Conservation (phyloP, 140 eudicot genomes). For the Flaveria floridana region DNA sequence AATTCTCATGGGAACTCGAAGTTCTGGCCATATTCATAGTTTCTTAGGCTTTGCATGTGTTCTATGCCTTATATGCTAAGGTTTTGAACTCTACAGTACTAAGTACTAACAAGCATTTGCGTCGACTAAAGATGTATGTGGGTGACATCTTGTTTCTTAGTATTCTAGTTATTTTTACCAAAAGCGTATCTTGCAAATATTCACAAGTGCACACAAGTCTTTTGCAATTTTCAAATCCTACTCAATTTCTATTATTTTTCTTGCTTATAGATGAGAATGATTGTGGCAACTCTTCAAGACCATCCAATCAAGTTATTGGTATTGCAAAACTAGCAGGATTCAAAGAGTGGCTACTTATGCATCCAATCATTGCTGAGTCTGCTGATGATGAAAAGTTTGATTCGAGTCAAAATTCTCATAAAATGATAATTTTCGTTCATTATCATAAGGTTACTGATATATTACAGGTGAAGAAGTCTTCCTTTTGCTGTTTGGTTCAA, state of each 20-base stretch:
- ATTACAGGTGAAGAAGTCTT: slow-evolving; percentile 64
- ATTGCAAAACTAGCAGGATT: slow-evolving; percentile 84
- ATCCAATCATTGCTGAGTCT: slow-evolving; percentile 69
- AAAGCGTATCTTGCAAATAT: background rate
- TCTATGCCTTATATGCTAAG: slow-evolving; percentile 2
- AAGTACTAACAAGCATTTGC: slow-evolving; percentile 10
- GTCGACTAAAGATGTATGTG: background rate
- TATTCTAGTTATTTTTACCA: background rate
- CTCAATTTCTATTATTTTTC: slow-evolving; percentile 8
- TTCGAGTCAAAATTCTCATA: slow-evolving; percentile 59
- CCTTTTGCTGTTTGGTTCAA: background rate
- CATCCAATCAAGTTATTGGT: slow-evolving; percentile 62
- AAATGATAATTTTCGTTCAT: slow-evolving; percentile 95
- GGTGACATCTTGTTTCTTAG: slow-evolving; percentile 12
- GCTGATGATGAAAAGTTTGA: slow-evolving; percentile 46
- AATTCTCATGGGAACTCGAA: background rate
- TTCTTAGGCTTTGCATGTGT: slow-evolving; percentile 15
- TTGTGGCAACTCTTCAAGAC: slow-evolving; percentile 35
- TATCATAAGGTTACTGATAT: slow-evolving; percentile 84
- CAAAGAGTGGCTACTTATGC: slow-evolving; percentile 87
- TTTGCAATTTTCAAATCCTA: slow-evolving; percentile 16
- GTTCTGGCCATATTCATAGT: slow-evolving; percentile 12
- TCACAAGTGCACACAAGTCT: background rate
- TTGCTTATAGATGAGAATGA: slow-evolving; percentile 41
- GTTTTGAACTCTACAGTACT: background rate